These are phyloP conservation scores for Lasiodiplodia gonubiensis DNA, from an alignment of 2,329 filamentous ascomycete species.

Conservation along the genomic window DNA sequence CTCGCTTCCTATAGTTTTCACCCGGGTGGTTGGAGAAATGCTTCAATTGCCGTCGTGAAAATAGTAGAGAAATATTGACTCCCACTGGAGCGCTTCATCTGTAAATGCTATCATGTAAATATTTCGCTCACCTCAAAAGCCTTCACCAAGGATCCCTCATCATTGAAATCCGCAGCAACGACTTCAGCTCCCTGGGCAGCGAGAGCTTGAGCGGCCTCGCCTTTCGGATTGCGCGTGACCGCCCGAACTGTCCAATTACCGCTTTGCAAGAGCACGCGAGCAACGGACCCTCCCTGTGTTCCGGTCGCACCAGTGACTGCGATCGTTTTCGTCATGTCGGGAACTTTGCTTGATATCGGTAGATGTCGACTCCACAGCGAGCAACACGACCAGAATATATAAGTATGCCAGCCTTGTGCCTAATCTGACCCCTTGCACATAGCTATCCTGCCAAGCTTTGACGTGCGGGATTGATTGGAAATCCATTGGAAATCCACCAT, in stretches of 20 bases:
- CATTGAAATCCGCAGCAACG: slow-evolving; percentile 31
- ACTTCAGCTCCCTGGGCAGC: slow-evolving; percentile 32
- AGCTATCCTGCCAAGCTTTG: not conserved
- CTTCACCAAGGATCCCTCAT: slow-evolving; percentile 29
- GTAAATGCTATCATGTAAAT: too few relatives aligned
- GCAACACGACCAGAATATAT: not conserved
- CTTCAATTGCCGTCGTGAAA: not conserved
- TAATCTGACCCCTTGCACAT: not conserved
- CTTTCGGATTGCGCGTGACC: slow-evolving; percentile 36
- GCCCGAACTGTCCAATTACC: slow-evolving; percentile 34
- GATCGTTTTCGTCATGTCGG: slow-evolving; percentile 31
- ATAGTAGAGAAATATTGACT: not conserved
- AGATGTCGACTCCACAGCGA: not conserved
- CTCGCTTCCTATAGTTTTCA: not conserved
- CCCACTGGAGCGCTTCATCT: not conserved
- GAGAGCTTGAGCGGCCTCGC: slow-evolving; percentile 34
- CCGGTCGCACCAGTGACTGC: slow-evolving; percentile 40
- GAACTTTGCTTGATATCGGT: not conserved
- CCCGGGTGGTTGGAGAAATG: too few relatives aligned
- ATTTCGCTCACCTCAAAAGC: slow-evolving; percentile 30
- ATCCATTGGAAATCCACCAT: not conserved
- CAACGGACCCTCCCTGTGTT: slow-evolving; percentile 36
- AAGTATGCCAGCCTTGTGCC: not conserved
- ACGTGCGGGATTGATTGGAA: not conserved
- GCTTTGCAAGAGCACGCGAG: slow-evolving; percentile 32